A percentile compares a stretch with the other conserved stretches of the same genome.
Conservation (phyloP, 2,329 filamentous ascomycete species). For the Aspergillus versicolor region DNA sequence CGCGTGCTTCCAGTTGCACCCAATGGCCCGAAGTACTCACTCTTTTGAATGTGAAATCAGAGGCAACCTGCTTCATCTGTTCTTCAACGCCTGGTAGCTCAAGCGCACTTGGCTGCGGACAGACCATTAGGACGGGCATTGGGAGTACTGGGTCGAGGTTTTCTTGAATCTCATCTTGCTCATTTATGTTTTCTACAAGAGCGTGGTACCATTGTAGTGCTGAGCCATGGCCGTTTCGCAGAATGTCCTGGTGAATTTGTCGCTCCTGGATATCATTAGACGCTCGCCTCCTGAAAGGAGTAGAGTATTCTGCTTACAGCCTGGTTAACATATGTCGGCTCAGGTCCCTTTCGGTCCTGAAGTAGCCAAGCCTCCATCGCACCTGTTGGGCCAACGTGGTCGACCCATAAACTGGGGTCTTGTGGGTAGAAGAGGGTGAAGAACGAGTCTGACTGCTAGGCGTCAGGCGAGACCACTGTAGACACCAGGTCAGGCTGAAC, state of each 20-base stretch:
- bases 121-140: conserved; percentile 21
- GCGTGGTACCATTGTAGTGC: conserved; percentile 28
- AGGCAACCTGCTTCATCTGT: conserved; percentile 16
- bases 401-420: conserved; percentile 18
- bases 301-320: conserved; percentile 11
- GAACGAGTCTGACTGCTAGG: conserved; percentile 20
- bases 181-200: conserved; percentile 21
- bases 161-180: conserved; percentile 19
- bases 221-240: conserved; percentile 18
- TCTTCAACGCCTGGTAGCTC: conserved; percentile 14
- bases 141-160: conserved; percentile 15
- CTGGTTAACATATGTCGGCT: conserved; percentile 20
- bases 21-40: conserved; percentile 24
- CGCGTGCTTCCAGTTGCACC: conserved; percentile 25
- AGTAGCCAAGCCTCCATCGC: conserved; percentile 23
- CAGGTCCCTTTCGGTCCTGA: conserved; percentile 14
- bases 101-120: conserved; percentile 11
- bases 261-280: conserved; percentile 17
- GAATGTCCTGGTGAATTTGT: conserved; percentile 19
- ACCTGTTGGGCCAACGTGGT: conserved; percentile 22
- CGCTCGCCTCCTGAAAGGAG: neutral
- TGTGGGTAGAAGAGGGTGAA: conserved; percentile 25
- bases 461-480: neutral
- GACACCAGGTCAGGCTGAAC: neutral
- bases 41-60: conserved; percentile 18